Conservation (phyloP, 2,329 filamentous ascomycete species). For the Fusarium solani-melongenae region DNA sequence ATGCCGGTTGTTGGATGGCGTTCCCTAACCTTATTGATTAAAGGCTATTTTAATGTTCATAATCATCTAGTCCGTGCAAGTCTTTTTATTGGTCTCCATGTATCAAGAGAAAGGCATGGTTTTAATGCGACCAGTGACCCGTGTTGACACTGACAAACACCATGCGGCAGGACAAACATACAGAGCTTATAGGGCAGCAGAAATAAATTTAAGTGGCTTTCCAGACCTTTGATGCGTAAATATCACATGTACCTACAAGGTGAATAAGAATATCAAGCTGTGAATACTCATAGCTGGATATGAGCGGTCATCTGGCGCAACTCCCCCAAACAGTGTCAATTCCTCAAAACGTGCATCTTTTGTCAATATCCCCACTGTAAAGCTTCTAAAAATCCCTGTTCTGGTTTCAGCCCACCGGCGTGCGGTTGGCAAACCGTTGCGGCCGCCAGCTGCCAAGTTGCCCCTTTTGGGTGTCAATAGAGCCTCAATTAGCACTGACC, state of each 20-base stretch:
- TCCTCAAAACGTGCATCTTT: background rate
- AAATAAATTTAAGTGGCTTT: background rate
- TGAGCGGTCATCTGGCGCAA: background rate
- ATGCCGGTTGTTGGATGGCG: background rate
- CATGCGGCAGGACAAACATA: background rate
- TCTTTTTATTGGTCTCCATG: background rate
- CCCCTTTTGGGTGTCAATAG: conserved; percentile 43
- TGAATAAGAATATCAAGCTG: background rate
- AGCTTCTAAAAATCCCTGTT: background rate
- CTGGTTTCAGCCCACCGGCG: conserved; percentile 9
- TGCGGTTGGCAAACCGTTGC: conserved; percentile 4
- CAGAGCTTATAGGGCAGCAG: background rate
- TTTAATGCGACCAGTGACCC: background rate
- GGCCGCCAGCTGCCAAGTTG: conserved; percentile 16
- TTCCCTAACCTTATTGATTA: background rate
- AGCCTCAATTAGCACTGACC: conserved; percentile 36
- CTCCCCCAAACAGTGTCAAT: background rate
- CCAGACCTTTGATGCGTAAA: background rate
- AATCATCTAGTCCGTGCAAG: background rate
- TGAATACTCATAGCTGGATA: background rate
- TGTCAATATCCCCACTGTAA: background rate
- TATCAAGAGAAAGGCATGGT: background rate
- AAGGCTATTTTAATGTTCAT: background rate
- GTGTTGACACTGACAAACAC: conserved; percentile 13
- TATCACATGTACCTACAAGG: background rate